Base-by-base conservation (phyloP, 2,329 filamentous ascomycete species). In the Leptoxyphium fumago region DNA sequence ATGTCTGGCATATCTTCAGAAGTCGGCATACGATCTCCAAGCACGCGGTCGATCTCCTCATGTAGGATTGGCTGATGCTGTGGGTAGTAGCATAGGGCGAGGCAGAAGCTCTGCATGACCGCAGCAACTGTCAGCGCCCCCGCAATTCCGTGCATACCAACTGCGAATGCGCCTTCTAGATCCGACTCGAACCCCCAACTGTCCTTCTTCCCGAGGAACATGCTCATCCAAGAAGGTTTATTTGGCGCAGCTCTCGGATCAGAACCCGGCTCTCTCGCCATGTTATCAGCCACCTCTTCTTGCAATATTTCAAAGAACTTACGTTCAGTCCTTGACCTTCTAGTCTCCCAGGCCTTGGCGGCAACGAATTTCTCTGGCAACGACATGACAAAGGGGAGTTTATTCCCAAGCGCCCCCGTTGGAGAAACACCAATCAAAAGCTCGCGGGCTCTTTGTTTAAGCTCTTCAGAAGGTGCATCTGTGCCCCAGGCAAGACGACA, bases 141-240 rank as follows among this genome's bases (percentile, higher is more conserved):
- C 11, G 66, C 66, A 36, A 69, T 68, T 5, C 65, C 66, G 43
- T 68, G 64, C 67, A 69, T 69, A 6, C 66, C 67, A 13, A 70
- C 65, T 41, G 63, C 64, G 47, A 64, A 68, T 2, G 66, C 64
- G 6, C 64, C 66, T 48, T 70, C 67, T 1, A 64, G 47, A n/a
- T 67, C 64, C 28, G 63, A 62, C 13, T 57, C 54, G 51, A 69
- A 68, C 10, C 60, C 63, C 56, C 61, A 67, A 40, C 59, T 59
- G 41, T 51, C 52, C 41, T 60, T 58, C 32, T 59, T 61, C 38
- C 66, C 61, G 2, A 68, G 56, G 50, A 67, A 68, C 4, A 59
- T 62, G 28, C 60, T 57, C 59, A 64, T 69, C 66, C 66, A 70
- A 0, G 64, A 67, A 29, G 52, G 54, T 2, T 60, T 50, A 2